A percentile compares a stretch with the other conserved stretches of the same genome.
Evolutionary conservation across 495 filamentous ascomycete species (phyloP).

Genomic region (Trichoderma virens): DNA sequence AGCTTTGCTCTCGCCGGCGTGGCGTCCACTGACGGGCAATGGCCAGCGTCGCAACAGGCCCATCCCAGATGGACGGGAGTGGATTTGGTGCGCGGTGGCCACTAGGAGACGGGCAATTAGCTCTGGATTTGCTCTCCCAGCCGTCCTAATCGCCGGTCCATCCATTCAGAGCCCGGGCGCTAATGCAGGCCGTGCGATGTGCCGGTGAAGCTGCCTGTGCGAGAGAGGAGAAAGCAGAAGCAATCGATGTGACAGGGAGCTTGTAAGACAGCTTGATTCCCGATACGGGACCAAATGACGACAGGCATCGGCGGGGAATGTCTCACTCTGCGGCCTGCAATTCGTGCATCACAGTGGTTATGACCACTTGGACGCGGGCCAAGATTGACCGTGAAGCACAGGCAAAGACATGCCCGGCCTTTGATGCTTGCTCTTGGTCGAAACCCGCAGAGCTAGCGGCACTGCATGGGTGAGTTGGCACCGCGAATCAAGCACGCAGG

Average conservation of each 20-base stretch:
- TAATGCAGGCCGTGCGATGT: conserved; percentile 1
- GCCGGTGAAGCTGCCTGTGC: neutral
- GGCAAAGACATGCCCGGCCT: neutral
- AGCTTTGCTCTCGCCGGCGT: neutral
- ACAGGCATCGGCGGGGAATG: neutral
- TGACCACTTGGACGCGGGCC: neutral
- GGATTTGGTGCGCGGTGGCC: neutral
- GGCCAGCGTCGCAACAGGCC: neutral
- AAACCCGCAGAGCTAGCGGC: neutral
- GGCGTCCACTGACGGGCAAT: neutral
- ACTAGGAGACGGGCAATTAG: neutral
- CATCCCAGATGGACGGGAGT: neutral
- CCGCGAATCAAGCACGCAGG: neutral
- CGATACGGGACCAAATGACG: neutral
- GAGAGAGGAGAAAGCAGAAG: neutral
- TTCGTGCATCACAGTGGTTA: neutral
- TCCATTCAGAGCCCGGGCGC: neutral
- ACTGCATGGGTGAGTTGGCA: conserved; percentile 4
- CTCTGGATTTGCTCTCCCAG: neutral
- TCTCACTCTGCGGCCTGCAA: conserved; percentile 1
- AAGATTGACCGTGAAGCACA: neutral
- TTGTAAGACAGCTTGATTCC: conserved; percentile 5
- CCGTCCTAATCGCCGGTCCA: neutral
- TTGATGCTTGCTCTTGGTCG: neutral
- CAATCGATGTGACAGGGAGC: neutral